These are phyloP conservation scores for Mycena sp. DNA, from an alignment of 1,284 basidiomycete species.

Conservation along the genomic window DNA sequence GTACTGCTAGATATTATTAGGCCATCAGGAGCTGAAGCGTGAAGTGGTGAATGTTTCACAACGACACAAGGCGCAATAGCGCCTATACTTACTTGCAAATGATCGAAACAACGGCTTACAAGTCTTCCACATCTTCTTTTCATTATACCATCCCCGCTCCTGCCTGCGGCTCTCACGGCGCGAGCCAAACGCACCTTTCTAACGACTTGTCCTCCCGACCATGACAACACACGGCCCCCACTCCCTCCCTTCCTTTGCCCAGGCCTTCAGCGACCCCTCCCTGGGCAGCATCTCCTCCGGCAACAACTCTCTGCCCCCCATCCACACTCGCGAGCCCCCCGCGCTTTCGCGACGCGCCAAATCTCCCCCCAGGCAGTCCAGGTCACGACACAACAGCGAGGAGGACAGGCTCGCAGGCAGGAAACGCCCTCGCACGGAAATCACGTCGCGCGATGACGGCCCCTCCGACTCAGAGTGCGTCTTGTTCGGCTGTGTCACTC, in stretches of 20 bases:
- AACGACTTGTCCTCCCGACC: constrained; percentile 9
- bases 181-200: constrained; percentile 11
- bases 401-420: constrained; percentile 43
- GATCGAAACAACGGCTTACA: too few species aligned
- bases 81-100: too few species aligned
- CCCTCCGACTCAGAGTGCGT: constrained; percentile 53
- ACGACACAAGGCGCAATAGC: too few species aligned
- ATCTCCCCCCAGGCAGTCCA: constrained; percentile 41
- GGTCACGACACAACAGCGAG: constrained; percentile 43
- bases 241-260: constrained; percentile 79
- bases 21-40: too few species aligned
- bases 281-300: constrained; percentile 54
- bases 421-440: constrained; percentile 58
- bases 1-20: too few species aligned
- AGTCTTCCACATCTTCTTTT: background rate
- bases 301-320: constrained; percentile 70
- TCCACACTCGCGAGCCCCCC: constrained; percentile 54
- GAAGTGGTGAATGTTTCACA: constrained; percentile 16
- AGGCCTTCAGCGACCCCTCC: constrained; percentile 66
- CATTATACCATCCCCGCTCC: constrained; percentile 7
- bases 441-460: constrained; percentile 47
- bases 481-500: constrained; percentile 22
- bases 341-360: constrained; percentile 44
- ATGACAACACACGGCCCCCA: constrained; percentile 51
- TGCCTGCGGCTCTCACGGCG: constrained; percentile 18